Evolutionary conservation across 345 rosid genomes (phyloP).

Genomic region (Eucalyptus paniculata): DNA sequence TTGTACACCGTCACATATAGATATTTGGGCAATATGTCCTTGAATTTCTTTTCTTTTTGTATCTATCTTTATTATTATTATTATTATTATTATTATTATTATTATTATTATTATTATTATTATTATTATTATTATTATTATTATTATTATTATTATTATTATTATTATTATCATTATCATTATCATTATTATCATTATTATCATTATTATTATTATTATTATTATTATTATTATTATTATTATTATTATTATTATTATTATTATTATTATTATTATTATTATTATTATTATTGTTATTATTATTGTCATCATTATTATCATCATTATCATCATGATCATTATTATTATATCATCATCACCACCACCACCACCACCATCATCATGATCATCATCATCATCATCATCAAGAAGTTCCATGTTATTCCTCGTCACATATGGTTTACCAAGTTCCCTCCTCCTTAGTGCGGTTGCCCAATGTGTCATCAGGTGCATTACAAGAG

Average conservation of each 20-base stretch:
- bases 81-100: rapidly evolving
- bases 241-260: rapidly evolving
- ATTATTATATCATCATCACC: too few relatives aligned
- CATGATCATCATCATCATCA: rapidly evolving
- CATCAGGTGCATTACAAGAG: neutral
- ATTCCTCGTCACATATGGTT: neutral
- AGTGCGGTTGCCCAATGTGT: neutral
- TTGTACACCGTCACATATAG: too few relatives aligned
- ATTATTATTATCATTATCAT: rapidly evolving
- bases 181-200: rapidly evolving
- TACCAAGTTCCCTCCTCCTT: neutral
- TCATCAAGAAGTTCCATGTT: neutral
- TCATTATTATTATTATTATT: rapidly evolving
- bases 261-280: too few relatives aligned
- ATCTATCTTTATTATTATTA: rapidly evolving
- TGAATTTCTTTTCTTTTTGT: too few relatives aligned
- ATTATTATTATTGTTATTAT: too few relatives aligned
- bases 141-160: too few relatives aligned
- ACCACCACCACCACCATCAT: too few relatives aligned
- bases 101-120: too few relatives aligned
- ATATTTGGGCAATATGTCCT: too few relatives aligned
- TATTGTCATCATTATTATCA: too few relatives aligned
- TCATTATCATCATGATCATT: too few relatives aligned
- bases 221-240: rapidly evolving
- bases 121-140: too few relatives aligned